Evolutionary conservation across 2,329 filamentous ascomycete species (phyloP).

Genomic region (Sphaceloma murrayae): DNA sequence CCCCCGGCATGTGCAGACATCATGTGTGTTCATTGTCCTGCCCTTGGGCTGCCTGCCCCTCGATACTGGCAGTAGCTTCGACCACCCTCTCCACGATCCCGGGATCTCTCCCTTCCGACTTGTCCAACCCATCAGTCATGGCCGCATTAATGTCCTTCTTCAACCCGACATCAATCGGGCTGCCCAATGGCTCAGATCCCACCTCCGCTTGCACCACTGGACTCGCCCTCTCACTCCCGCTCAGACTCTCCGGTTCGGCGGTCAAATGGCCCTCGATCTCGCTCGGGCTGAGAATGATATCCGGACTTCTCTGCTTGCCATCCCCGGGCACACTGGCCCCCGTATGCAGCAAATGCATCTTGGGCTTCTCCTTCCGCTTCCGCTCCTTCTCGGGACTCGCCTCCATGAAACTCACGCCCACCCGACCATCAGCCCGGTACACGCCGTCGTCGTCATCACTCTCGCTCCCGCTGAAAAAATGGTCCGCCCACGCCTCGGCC

Average conservation of each 20-base stretch:
- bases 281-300: constrained; percentile 24
- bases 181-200: constrained; percentile 20
- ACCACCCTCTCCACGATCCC: constrained; percentile 9
- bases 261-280: constrained; percentile 13
- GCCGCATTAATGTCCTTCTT: constrained; percentile 28
- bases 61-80: not conserved
- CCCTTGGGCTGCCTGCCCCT: not conserved
- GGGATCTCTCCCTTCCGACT: not conserved
- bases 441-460: constrained; percentile 37
- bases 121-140: constrained; percentile 11
- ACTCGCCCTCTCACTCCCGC: constrained; percentile 10
- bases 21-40: not conserved
- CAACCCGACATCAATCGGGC: constrained; percentile 24
- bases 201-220: constrained; percentile 23
- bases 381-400: not conserved
- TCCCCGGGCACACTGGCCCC: constrained; percentile 3
- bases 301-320: constrained; percentile 2
- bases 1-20: not conserved
- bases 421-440: constrained; percentile 1
- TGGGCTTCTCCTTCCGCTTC: constrained; percentile 12
- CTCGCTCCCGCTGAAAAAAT: constrained; percentile 40
- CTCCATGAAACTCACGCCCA: constrained; percentile 27
- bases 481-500: constrained; percentile 30
- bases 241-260: constrained; percentile 16
- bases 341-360: constrained; percentile 17